phyloP scores from a whole-genome alignment of 495 filamentous ascomycete genomes.

The Cetradonia linearis region DNA sequence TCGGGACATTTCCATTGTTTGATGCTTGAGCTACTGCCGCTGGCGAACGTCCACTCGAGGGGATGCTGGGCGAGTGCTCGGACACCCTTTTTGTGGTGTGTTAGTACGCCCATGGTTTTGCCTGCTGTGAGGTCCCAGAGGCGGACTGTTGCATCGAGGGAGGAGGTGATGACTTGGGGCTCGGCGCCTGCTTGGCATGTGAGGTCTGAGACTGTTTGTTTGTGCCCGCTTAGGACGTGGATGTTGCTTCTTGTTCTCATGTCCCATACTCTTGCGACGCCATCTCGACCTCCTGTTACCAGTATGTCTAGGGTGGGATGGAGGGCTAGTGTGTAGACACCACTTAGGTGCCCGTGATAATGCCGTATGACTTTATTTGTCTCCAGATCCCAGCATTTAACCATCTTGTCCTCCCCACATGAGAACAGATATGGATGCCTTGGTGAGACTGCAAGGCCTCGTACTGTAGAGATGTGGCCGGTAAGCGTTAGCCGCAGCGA shows the following conservation, averaged over 20 bases:
- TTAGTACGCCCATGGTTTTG: constrained; percentile 90
- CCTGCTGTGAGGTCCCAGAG: constrained; percentile 95
- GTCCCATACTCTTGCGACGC: constrained; percentile 92
- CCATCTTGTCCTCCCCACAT: constrained; percentile 99
- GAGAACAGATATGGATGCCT: constrained; percentile 96
- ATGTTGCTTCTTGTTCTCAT: constrained; percentile 95
- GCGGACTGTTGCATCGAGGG: constrained; percentile 82
- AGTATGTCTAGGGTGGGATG: constrained; percentile 93
- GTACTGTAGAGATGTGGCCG: constrained; percentile 93
- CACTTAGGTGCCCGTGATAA: constrained; percentile 94
- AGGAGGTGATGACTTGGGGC: constrained; percentile 86
- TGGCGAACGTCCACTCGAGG: constrained; percentile 92
- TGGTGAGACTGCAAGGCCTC: constrained; percentile 85
- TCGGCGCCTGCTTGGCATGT: constrained; percentile 86
- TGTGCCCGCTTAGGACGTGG: constrained; percentile 86
- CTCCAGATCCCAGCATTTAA: constrained; percentile 99
- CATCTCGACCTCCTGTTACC: constrained; percentile 90
- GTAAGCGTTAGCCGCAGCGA: constrained; percentile 77
- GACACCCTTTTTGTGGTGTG: constrained; percentile 97
- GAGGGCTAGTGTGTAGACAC: constrained; percentile 83
- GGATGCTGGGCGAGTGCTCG: constrained; percentile 79
- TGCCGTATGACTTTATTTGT: constrained; percentile 98
- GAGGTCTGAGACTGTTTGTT: constrained; percentile 75
- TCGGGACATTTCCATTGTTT: constrained; percentile 99
- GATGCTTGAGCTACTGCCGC: constrained; percentile 81